Percentiles rank a stretch among this genome's conserved stretches.
These are phyloP conservation scores for Beauveria varroae DNA, from an alignment of 2,329 filamentous ascomycete genomes.

Conservation along the genomic window DNA sequence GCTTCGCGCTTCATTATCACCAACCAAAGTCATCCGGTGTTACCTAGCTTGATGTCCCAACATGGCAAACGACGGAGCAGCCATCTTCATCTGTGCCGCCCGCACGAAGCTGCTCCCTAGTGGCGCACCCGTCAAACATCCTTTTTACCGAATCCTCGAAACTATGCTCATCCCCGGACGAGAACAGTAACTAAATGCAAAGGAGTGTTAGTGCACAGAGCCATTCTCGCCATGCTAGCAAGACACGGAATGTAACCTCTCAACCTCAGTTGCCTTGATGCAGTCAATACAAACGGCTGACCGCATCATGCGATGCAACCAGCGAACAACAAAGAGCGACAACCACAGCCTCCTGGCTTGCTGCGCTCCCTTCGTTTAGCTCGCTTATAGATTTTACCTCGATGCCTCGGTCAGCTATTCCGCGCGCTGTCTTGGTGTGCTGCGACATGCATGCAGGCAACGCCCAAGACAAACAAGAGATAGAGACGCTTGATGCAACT, in stretches of 20 bases:
- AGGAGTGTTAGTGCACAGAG: neutral
- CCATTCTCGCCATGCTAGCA: neutral
- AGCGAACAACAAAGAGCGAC: neutral
- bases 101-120: neutral
- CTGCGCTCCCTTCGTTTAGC: neutral
- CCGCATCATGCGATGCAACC: neutral
- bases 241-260: too few relatives aligned
- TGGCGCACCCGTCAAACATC: neutral
- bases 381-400: neutral
- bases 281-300: slow-evolving; percentile 1
- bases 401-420: neutral
- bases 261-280: neutral
- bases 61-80: neutral
- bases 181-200: neutral
- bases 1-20: neutral
- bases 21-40: neutral
- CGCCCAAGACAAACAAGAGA: neutral
- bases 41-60: neutral
- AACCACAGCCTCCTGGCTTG: neutral
- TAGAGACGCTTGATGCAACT: neutral
- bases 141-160: neutral
- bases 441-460: neutral
- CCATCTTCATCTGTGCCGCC: neutral
- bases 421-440: neutral
- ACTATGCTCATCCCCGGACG: neutral